phyloP scores from a whole-genome alignment of 805 yeast species.

The Candida ortonii region DNA sequence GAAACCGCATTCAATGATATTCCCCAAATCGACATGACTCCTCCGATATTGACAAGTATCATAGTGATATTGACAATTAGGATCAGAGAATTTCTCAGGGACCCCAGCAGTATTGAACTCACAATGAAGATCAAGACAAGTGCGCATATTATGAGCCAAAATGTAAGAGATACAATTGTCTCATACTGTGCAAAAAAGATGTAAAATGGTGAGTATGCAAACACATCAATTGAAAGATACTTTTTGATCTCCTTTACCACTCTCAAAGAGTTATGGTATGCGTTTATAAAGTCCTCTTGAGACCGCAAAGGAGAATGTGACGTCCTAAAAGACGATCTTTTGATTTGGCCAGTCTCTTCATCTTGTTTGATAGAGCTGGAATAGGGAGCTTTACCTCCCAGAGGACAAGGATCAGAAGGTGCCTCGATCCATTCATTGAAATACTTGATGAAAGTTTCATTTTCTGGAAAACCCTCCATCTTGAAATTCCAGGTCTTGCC shows the following conservation, averaged over 20 bases:
- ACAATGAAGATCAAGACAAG: conserved; percentile 46
- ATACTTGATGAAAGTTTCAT: conserved; percentile 61
- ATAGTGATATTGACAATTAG: conserved; percentile 57
- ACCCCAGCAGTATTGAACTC: conserved; percentile 62
- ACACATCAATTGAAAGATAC: conserved; percentile 47
- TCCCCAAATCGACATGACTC: conserved; percentile 70
- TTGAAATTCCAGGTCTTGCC: conserved; percentile 62
- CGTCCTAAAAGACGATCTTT: conserved; percentile 71
- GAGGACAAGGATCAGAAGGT: conserved; percentile 85
- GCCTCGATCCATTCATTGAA: conserved; percentile 79
- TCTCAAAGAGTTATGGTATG: conserved; percentile 69
- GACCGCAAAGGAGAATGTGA: conserved; percentile 77
- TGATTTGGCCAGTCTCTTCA: conserved; percentile 37
- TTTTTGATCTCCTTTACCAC: conserved; percentile 56
- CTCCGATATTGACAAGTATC: conserved; percentile 73
- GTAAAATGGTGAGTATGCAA: conserved; percentile 92
- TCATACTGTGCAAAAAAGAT: conserved; percentile 88
- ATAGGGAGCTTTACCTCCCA: conserved; percentile 95
- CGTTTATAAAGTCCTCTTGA: conserved; percentile 79
- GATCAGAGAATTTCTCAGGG: conserved; percentile 55
- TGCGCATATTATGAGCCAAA: conserved; percentile 53
- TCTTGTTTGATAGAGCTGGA: conserved; percentile 51
- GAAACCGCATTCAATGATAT: conserved; percentile 86
- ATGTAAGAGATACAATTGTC: conserved; percentile 58
- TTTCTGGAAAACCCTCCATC: conserved; percentile 83